Base-by-base conservation (phyloP, 306 rosid species). In the Ormosia emarginata region DNA sequence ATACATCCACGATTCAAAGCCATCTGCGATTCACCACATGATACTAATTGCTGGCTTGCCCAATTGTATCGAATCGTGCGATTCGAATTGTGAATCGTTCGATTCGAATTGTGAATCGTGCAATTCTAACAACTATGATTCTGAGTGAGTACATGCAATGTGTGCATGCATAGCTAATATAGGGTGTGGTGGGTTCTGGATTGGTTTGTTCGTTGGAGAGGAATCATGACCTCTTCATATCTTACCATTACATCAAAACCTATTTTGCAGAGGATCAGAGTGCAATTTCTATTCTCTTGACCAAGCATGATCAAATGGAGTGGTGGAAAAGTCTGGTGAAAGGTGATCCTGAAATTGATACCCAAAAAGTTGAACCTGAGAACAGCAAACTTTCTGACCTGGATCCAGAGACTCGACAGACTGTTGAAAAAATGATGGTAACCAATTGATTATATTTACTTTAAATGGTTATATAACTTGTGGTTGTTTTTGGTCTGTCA, bases 381-480 rank as follows among this genome's bases (percentile, higher is more conserved):
- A 83, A 82, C 85, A 96, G 98, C 88, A 96, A 92, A 78, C 89
- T 96, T 44, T 72, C 94, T 17, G 99, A 96, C 78, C 88, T 93
- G 34, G 99, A 96, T 84, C 87, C 97, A 4, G 99, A 96, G 84
- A 93, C 97, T 24, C 86, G 98, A 43, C 89, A 85, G 61, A 96
- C 97, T 15, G 98, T 94, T 64, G 98, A 94, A 78, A 96, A 94
- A 85, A 93, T 96, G 99, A 96, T 96, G 99, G 99, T 96, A 84
- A 79, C 4, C 9, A 18, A 41, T 56, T 65, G 32, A 36, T 57
- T 18, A 18, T 79, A 12, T 56, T 57, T 56, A 52, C 40, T 59
- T 11, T 44, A 24, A 17, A 11, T 71, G 49, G 13, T 65, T 39
- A 12, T 13, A 71, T 64, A 53, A 71, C 29, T 33, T 82, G 50